Evolutionary conservation across 805 yeast species (phyloP).

Genomic region (Myxozyma melibiosi): DNA sequence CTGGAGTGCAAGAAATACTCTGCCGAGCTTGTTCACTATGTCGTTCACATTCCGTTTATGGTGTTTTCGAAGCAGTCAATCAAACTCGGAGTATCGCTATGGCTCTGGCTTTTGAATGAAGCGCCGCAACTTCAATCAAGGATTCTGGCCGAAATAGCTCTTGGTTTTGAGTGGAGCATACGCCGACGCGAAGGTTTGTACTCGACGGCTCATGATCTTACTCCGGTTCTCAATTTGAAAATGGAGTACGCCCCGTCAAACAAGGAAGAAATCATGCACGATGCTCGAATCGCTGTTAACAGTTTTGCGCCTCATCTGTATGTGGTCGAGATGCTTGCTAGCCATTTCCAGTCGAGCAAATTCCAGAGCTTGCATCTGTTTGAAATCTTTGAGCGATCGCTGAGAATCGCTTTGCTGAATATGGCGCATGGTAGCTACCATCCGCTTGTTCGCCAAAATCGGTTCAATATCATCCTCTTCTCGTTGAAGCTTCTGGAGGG

Average conservation of each 20-base stretch:
- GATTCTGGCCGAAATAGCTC: slow-evolving; percentile 69
- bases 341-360: slow-evolving; percentile 77
- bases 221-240: slow-evolving; percentile 58
- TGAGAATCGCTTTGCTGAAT: slow-evolving; percentile 50
- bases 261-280: slow-evolving; percentile 56
- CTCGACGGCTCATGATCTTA: slow-evolving; percentile 44
- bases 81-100: slow-evolving; percentile 67
- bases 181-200: slow-evolving; percentile 64
- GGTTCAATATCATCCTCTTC: slow-evolving; percentile 74
- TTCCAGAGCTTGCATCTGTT: slow-evolving; percentile 70
- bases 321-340: slow-evolving; percentile 66
- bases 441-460: slow-evolving; percentile 72
- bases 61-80: slow-evolving; percentile 62
- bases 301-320: slow-evolving; percentile 67
- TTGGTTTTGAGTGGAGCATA: slow-evolving; percentile 69
- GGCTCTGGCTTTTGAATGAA: slow-evolving; percentile 78
- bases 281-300: slow-evolving; percentile 53
- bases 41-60: slow-evolving; percentile 63
- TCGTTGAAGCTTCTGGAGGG: slow-evolving; percentile 64
- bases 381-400: slow-evolving; percentile 65
- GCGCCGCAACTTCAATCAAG: slow-evolving; percentile 58
- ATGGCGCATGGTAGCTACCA: slow-evolving; percentile 71
- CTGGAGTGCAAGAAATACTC: slow-evolving; percentile 33
- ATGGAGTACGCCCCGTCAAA: slow-evolving; percentile 93
- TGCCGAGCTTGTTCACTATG: slow-evolving; percentile 48